Base-by-base conservation (phyloP, 2,329 filamentous ascomycete genomes). In the Trichophyton equinum region DNA sequence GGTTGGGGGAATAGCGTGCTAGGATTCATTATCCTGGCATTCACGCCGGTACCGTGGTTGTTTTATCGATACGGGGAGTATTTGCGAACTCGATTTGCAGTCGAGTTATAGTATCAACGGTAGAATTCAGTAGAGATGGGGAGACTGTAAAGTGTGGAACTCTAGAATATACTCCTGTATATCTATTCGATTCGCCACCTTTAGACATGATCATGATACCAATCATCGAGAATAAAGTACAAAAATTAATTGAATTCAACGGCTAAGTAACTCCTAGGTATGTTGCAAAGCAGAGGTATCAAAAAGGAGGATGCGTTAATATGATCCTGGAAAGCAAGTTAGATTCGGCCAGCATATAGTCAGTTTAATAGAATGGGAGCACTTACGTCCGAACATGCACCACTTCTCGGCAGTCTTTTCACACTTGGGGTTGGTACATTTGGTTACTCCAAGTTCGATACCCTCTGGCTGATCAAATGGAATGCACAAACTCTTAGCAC, bases 341-440 rank as follows among this genome's bases (percentile, higher is more conserved):
- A 63, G 62, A 27, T 11, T 4, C 7, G 6, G 22, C 6, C 9
- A 58, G 22, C 8, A 58, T 22, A 9, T 2, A 30, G 8, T 55
- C 13, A 18, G 33, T 15, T 53, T 7, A 8, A 36, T 42, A 25
- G 20, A n/a, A 13, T n/a, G 18, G 36, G 5, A n/a, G 40, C 30
- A 65, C 64, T 63, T 62, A 65, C 64, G 63, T 69, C 92, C 92
- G 75, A 96, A 97, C 85, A 96, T 87, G 74, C 89, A 88, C 87
- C 89, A 97, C 70, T 86, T 83, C 79, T 92, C 84, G 18, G 92
- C 92, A 58, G 84, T 77, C 65, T 79, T 80, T 63, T 79, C 79
- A 77, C 92, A 97, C 70, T 92, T 87, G 47, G 92, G 92, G 80
- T 89, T 96, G 68, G 92, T 80, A 73, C 94, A 99, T 76, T 94